Conservation (phyloP, 495 filamentous ascomycete genomes). For the Aspergillus bridgeri region DNA sequence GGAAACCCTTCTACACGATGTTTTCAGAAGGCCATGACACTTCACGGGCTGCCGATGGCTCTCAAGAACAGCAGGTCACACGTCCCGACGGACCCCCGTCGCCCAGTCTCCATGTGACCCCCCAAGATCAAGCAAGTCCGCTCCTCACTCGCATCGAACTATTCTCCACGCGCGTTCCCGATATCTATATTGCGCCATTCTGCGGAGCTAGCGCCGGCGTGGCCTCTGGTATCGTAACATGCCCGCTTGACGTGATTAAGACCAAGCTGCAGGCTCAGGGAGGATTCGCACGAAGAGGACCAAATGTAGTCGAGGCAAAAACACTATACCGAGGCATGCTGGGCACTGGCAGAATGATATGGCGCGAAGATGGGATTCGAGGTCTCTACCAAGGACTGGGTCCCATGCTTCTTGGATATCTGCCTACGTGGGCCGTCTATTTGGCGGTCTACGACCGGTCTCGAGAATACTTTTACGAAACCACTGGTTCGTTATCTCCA, state of each 20-base stretch:
- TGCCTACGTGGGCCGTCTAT: slow-evolving; percentile 98
- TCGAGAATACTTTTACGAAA: slow-evolving; percentile 65
- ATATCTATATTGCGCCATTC: slow-evolving; percentile 58
- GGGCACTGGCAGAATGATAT: slow-evolving; percentile 81
- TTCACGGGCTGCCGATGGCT: slow-evolving; percentile 29
- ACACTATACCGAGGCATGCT: slow-evolving; percentile 76
- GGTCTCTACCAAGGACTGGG: slow-evolving; percentile 93
- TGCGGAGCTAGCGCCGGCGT: slow-evolving; percentile 86
- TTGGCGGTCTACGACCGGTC: slow-evolving; percentile 90
- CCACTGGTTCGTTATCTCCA: slow-evolving; percentile 53
- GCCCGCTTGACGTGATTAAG: slow-evolving; percentile 98
- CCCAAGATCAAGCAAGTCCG: slow-evolving; percentile 23
- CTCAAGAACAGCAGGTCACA: slow-evolving; percentile 27
- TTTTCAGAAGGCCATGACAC: slow-evolving; percentile 34
- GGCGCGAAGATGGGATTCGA: slow-evolving; percentile 78
- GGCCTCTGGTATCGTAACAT: slow-evolving; percentile 90
- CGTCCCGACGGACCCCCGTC: slow-evolving; percentile 21
- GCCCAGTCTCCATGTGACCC: slow-evolving; percentile 18
- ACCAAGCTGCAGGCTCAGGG: slow-evolving; percentile 97
- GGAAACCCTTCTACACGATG: slow-evolving; percentile 30
- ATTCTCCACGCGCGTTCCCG: slow-evolving; percentile 47
- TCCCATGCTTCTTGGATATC: slow-evolving; percentile 89
- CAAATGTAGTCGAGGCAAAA: slow-evolving; percentile 43
- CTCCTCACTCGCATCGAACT: slow-evolving; percentile 53
- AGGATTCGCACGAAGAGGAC: slow-evolving; percentile 56